Conservation (phyloP, 441 rosid genomes). For the Populus hybrid region DNA sequence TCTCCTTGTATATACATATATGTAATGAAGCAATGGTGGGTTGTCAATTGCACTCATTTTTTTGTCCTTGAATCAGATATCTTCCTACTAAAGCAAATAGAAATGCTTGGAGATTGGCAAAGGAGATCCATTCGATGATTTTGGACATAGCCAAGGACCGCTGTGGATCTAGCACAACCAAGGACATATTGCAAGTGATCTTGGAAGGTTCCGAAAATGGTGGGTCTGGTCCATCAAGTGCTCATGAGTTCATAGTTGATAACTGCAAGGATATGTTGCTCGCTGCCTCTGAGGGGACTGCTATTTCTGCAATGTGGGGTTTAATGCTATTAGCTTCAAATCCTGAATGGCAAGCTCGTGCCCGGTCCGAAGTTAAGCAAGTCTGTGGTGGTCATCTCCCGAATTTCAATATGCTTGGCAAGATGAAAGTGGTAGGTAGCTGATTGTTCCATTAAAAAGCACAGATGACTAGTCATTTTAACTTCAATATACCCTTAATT, state of each 20-base stretch:
- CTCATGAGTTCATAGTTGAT: conserved; percentile 24
- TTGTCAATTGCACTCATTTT: neutral
- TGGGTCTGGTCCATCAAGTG: neutral
- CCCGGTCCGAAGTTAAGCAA: conserved; percentile 14
- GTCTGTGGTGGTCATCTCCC: conserved; percentile 9
- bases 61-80: conserved; percentile 8
- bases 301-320: conserved; percentile 22
- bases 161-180: neutral
- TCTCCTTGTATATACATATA: neutral
- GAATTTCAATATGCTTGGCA: conserved; percentile 11
- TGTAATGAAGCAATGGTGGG: no score
- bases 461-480: neutral
- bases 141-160: conserved; percentile 9
- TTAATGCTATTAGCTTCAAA: conserved; percentile 21
- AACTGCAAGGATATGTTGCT: conserved; percentile 28
- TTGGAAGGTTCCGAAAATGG: conserved; percentile 2
- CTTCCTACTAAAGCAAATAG: conserved; percentile 15
- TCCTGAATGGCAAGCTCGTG: conserved; percentile 21
- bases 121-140: conserved; percentile 6
- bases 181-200: conserved; percentile 13
- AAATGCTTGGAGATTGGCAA: neutral
- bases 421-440: conserved; percentile 13
- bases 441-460: neutral
- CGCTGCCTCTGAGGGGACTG: conserved; percentile 22
- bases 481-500: neutral